Conservation (phyloP, 805 yeast genomes). For the Zygotorulaspora florentina region DNA sequence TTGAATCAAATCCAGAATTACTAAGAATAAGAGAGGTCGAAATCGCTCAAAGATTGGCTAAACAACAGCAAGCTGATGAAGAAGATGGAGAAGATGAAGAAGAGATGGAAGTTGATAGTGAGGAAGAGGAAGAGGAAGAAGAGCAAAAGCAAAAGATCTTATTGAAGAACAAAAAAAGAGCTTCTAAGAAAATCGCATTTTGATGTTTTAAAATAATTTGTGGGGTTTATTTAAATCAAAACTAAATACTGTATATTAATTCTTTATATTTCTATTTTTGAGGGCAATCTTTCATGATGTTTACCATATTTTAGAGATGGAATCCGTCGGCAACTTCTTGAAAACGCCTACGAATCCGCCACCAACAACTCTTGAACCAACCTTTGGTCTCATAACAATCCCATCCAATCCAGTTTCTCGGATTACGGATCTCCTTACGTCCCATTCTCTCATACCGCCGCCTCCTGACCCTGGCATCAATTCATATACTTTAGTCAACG, state of each 20-base stretch:
- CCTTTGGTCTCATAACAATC: slow-evolving; percentile 48
- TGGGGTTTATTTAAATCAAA: slow-evolving; percentile 1
- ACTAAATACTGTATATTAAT: neutral
- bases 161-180: slow-evolving; percentile 47
- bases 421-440: slow-evolving; percentile 39
- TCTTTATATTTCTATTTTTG: neutral
- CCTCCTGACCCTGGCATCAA: slow-evolving; percentile 44
- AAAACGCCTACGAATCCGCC: slow-evolving; percentile 50
- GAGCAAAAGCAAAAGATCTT: slow-evolving; percentile 58
- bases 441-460: slow-evolving; percentile 52
- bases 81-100: slow-evolving; percentile 41
- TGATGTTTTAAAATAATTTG: slow-evolving; percentile 12
- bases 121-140: slow-evolving; percentile 47
- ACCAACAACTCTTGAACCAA: slow-evolving; percentile 44
- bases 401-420: slow-evolving; percentile 40
- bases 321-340: slow-evolving; percentile 28
- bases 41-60: slow-evolving; percentile 69
- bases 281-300: neutral
- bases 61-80: slow-evolving; percentile 52
- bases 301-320: slow-evolving; percentile 12
- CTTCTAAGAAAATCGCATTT: slow-evolving; percentile 40
- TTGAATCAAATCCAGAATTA: slow-evolving; percentile 83
- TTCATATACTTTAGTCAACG: slow-evolving; percentile 40
- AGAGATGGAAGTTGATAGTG: slow-evolving; percentile 46
- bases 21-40: slow-evolving; percentile 92